Evolutionary conservation across 352 stramenopile species (phyloP), one percentile per base, ranked within the genome.

Genomic region (Pythium periplocum): DNA sequence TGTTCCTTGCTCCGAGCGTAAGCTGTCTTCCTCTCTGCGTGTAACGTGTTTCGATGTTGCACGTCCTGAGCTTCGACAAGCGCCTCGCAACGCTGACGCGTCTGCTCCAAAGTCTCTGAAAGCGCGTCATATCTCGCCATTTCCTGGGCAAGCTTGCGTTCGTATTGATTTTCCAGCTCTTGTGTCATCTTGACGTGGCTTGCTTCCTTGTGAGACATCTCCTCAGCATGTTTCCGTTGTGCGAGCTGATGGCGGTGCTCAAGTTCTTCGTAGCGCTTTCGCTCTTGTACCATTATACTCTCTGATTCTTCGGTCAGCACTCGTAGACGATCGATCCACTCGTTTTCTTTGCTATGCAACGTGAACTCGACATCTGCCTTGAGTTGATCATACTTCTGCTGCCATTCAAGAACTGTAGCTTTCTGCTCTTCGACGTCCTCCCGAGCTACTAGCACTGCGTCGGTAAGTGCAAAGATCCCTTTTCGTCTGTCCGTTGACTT

Each of bases 101-200:
- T 90, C 39, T 90, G 71, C 62, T 97, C 86, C 38, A 97, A 73
- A 4, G 75, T 88, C 66, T 97, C 90, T 0, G 83, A 91, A 0
- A 97, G 61, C 4, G 78, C 70, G 42, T 97, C 90, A 51, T 95
- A 97, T 12, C 90, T 66, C 47, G 80, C 63, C 26, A 97, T 71
- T 54, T 97, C 90, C 43, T 96, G 72, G 6, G 90, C 88, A 0
- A 98, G 61, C 41, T 95, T 94, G 26, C 89, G 79, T 53, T 98
- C 90, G 59, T 97, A 98, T 56, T 96, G 81, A 49, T 97, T 98
- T 57, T 97, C 88, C 3, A 96, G 72, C 45, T 97, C 88, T 57
- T 95, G 77, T 0, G 75, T 86, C 62, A 93, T 84, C 42, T 88
- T 92, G 6, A 88, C 79, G 38, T 95, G 82, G 42, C 77, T 86